Evolutionary conservation across 2,329 filamentous ascomycete species (phyloP).

Genomic region (Fusarium pseudocircinatum): DNA sequence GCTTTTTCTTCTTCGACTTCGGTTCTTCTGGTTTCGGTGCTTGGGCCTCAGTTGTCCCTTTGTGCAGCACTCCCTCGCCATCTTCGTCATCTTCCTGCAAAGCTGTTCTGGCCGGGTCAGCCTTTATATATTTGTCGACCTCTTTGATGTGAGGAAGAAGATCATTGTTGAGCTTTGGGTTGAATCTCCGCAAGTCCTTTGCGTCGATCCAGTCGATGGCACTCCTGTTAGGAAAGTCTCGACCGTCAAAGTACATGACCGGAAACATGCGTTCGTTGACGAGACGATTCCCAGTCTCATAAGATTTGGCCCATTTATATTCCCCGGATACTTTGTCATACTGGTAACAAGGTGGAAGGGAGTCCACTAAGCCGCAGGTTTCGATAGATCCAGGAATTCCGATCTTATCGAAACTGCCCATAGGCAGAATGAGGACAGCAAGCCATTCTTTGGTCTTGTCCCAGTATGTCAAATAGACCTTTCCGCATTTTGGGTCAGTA

Average conservation of each 20-base stretch:
- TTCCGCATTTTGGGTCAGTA: background rate
- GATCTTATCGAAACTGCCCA: constrained; percentile 1
- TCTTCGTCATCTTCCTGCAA: background rate
- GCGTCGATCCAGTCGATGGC: constrained; percentile 32
- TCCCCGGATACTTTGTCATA: background rate
- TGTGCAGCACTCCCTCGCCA: background rate
- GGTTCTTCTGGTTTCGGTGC: background rate
- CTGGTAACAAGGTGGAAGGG: background rate
- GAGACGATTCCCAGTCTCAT: constrained; percentile 6
- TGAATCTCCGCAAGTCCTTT: constrained; percentile 23
- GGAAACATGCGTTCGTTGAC: constrained; percentile 29
- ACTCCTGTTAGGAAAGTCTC: constrained; percentile 27
- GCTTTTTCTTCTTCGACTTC: background rate
- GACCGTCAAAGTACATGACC: constrained; percentile 35
- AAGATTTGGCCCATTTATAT: constrained; percentile 16
- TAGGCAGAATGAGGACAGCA: constrained; percentile 2
- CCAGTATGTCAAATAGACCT: constrained; percentile 9
- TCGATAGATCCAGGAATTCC: constrained; percentile 3
- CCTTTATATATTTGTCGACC: constrained; percentile 1
- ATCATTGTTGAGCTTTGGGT: background rate
- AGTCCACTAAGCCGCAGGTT: background rate
- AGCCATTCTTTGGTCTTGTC: constrained; percentile 10
- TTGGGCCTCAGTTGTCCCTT: background rate
- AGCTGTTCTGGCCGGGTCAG: background rate
- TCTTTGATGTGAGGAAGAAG: constrained; percentile 7